Conservation (phyloP, 495 filamentous ascomycete genomes). For the Hypoxylon trugodes region DNA sequence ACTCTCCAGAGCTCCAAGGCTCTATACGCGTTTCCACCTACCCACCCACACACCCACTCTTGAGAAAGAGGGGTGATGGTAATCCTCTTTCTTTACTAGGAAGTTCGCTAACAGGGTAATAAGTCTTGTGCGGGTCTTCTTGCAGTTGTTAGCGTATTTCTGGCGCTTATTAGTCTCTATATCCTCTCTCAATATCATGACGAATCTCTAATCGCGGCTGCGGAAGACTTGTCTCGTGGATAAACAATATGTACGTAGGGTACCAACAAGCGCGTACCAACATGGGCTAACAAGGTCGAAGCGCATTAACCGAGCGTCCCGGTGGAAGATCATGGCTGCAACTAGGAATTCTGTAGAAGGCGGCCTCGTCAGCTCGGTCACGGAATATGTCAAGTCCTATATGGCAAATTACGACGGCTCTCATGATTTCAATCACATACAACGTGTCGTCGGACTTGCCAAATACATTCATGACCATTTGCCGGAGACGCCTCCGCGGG, state of each 20-base stretch:
- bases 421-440: slow-evolving; percentile 85
- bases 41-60: neutral
- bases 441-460: slow-evolving; percentile 79
- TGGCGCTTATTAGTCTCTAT: slow-evolving; percentile 32
- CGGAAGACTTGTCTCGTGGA: slow-evolving; percentile 14
- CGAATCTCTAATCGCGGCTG: slow-evolving; percentile 10
- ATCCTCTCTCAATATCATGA: slow-evolving; percentile 1
- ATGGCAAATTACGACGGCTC: slow-evolving; percentile 86
- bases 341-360: slow-evolving; percentile 46
- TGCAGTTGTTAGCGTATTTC: slow-evolving; percentile 23
- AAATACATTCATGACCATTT: slow-evolving; percentile 62
- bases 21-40: slow-evolving; percentile 6
- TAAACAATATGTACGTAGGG: slow-evolving; percentile 24
- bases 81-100: slow-evolving; percentile 5
- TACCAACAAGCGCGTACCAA: slow-evolving; percentile 38
- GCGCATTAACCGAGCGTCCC: slow-evolving; percentile 26
- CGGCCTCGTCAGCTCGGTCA: slow-evolving; percentile 58
- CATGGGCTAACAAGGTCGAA: slow-evolving; percentile 34
- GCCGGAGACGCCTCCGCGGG: slow-evolving; percentile 46
- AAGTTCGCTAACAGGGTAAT: slow-evolving; percentile 18
- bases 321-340: slow-evolving; percentile 31
- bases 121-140: slow-evolving; percentile 22
- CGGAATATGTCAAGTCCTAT: slow-evolving; percentile 68
- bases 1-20: too few relatives aligned
- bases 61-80: neutral